These are phyloP conservation scores for Rhynchosporium agropyri DNA, from an alignment of 2,329 filamentous ascomycete species.

Conservation along the genomic window DNA sequence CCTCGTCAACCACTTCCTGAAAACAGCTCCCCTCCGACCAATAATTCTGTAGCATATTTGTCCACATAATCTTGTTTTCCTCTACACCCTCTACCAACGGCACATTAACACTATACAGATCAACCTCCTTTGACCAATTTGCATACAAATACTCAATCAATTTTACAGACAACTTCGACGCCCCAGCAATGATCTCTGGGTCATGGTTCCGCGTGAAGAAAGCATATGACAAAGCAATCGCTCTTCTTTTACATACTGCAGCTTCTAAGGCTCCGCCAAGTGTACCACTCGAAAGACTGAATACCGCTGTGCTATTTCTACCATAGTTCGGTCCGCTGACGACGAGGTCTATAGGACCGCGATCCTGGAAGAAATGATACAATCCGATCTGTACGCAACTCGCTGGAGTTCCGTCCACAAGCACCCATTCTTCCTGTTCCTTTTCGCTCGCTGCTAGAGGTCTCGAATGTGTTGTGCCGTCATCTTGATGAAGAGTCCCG, in stretches of 20 bases:
- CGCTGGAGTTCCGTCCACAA: slow-evolving; percentile 80
- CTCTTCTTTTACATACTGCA: slow-evolving; percentile 67
- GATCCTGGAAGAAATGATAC: slow-evolving; percentile 75
- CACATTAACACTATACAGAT: slow-evolving; percentile 91
- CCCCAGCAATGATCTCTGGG: slow-evolving; percentile 75
- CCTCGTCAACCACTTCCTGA: slow-evolving; percentile 70
- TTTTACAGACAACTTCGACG: slow-evolving; percentile 71
- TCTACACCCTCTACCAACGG: slow-evolving; percentile 79
- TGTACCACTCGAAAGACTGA: slow-evolving; percentile 76
- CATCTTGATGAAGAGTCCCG: slow-evolving; percentile 60
- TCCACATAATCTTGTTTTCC: slow-evolving; percentile 74
- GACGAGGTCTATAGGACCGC: slow-evolving; percentile 73
- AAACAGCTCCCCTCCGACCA: slow-evolving; percentile 89
- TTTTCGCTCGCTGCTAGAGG: slow-evolving; percentile 55
- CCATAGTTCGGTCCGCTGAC: slow-evolving; percentile 83
- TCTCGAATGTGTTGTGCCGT: slow-evolving; percentile 65
- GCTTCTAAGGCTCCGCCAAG: slow-evolving; percentile 78
- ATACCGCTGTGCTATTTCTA: slow-evolving; percentile 78
- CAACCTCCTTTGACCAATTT: slow-evolving; percentile 74
- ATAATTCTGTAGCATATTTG: slow-evolving; percentile 85
- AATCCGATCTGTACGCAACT: slow-evolving; percentile 82
- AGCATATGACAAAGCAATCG: slow-evolving; percentile 86
- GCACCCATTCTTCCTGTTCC: slow-evolving; percentile 74
- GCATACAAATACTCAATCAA: slow-evolving; percentile 78
- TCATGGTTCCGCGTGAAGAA: slow-evolving; percentile 85